Conservation (phyloP, 106 monocot genomes). For the Dendrobium officinale region DNA sequence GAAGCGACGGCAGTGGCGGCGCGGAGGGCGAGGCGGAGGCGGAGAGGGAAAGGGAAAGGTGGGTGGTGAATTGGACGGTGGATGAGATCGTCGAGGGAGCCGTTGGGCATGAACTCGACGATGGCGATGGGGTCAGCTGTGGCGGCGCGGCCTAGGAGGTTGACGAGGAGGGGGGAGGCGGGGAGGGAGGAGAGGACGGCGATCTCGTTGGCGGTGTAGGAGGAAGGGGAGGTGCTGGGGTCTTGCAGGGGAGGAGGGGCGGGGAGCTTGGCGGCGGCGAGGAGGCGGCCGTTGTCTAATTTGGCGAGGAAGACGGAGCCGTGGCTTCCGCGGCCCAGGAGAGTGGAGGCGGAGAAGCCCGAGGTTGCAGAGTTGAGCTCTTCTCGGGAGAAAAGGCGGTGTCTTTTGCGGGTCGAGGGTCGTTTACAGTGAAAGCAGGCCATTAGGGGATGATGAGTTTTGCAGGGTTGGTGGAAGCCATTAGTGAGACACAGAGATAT, state of each 20-base stretch:
- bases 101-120: constrained; percentile 36
- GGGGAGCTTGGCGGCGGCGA: constrained; percentile 53
- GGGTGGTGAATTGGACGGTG: constrained; percentile 3
- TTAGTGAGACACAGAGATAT: not conserved
- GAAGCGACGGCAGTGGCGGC: constrained; percentile 11
- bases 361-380: constrained; percentile 50
- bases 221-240: not conserved
- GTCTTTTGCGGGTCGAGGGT: not conserved
- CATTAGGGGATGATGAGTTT: not conserved
- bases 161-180: constrained; percentile 35
- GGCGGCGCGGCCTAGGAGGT: constrained; percentile 32
- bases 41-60: constrained; percentile 4
- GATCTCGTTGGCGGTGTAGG: constrained; percentile 61
- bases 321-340: constrained; percentile 94
- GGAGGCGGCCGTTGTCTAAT: constrained; percentile 18
- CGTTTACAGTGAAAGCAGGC: not conserved
- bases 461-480: not conserved
- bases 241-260: not conserved
- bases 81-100: constrained; percentile 33
- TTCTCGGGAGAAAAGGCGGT: constrained; percentile 29
- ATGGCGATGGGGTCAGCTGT: constrained; percentile 7
- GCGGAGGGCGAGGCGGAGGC: constrained; percentile 21
- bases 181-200: constrained; percentile 33
- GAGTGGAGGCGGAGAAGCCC: constrained; percentile 38
- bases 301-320: constrained; percentile 70